Evolutionary conservation across 2,329 filamentous ascomycete genomes (phyloP).

Genomic region (Aspergillus novoparasiticus): DNA sequence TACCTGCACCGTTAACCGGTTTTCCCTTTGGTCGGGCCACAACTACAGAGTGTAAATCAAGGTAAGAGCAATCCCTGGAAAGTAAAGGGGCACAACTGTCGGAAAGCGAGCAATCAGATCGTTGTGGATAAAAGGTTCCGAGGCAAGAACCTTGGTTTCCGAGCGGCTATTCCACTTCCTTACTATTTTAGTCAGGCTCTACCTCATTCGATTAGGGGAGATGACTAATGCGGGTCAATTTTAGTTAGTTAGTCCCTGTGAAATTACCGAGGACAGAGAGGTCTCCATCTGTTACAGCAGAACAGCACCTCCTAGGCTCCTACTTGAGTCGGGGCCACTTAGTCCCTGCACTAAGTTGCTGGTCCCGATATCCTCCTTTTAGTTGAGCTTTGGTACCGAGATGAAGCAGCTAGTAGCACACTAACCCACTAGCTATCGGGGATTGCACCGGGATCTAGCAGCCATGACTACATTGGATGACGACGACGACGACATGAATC

Average conservation of each 20-base stretch:
- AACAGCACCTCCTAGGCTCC: too few species aligned
- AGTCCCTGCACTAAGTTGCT: constrained; percentile 1
- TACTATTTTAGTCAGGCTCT: background rate
- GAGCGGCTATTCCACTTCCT: background rate
- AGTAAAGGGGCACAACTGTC: background rate
- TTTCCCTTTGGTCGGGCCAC: background rate
- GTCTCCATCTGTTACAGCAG: background rate
- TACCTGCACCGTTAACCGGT: background rate
- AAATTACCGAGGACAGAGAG: background rate
- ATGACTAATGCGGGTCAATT: background rate
- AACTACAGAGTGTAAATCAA: background rate
- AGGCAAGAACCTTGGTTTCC: background rate
- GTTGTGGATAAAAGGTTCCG: background rate
- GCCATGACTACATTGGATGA: constrained; percentile 1
- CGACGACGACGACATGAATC: background rate
- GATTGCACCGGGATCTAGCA: background rate
- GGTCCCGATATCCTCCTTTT: constrained; percentile 1
- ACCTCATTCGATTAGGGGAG: background rate
- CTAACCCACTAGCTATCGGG: background rate
- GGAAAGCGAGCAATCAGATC: background rate
- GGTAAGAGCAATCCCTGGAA: background rate
- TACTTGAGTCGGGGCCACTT: background rate
- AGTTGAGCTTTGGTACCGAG: background rate
- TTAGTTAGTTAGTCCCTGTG: background rate
- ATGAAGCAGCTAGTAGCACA: background rate